Evolutionary conservation across 768 basidiomycete species (phyloP), one percentile per base, ranked within the genome.

Genomic region (Hericium alpestre): DNA sequence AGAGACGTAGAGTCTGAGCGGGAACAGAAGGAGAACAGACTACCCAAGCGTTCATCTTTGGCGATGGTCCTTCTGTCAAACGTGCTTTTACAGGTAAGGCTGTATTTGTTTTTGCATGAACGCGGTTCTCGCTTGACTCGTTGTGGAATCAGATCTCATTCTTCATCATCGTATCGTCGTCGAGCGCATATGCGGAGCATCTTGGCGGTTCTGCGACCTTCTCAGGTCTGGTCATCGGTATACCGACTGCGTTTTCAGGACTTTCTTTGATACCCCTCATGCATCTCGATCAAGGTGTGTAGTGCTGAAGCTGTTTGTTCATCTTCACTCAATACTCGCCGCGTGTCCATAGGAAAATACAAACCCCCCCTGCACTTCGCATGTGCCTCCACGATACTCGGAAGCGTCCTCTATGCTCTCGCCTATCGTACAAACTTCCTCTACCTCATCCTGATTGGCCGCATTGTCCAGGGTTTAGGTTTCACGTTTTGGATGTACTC

Each of bases 371-470:
- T 86, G 16, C 76, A 79, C 48, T 62, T 87, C 40, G 73, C 76
- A 48, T 87, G 82, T 59, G 72, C 68, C 3, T 64, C 79, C 1
- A 73, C 77, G 22, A 67, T 85, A 52, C 50, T 82, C 20, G 85
- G 84, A 0, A 78, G 81, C 59, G 66, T 84, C 56, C 69, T 82
- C 4, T 84, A 86, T 64, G 82, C 77, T 12, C 66, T 79, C 38
- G 86, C 86, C 0, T 86, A 84, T 64, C 71, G 65, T 15, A 72
- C 77, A 27, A 71, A 79, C 64, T 82, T 73, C 65, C 76, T 87
- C 15, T 86, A 87, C 66, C 73, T 87, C 60, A 84, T 86, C 61
- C 79, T 88, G 58, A 74, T 86, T 37, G 84, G 83, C 7, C 81
- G 86, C 18, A 79, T 82, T 51, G 77, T 86, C 32, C 74, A 72